Percentiles rank a stretch among this genome's conserved stretches.
Conservation (phyloP, 257 asterid species). For the Galeopsis tetrahit region DNA sequence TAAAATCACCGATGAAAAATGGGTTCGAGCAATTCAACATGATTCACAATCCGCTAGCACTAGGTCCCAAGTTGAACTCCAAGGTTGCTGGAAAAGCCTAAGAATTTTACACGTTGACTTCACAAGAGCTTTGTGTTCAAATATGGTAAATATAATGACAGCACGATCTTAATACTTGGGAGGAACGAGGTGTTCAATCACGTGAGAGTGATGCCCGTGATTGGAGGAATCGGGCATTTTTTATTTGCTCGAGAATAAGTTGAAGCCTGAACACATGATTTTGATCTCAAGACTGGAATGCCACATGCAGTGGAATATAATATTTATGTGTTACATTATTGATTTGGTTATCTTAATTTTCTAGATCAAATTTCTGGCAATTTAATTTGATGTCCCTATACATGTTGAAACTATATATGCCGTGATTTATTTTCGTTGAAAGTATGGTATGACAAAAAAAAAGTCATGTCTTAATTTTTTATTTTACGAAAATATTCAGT, state of each 20-base stretch:
- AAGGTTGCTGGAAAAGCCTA: constrained; percentile 56
- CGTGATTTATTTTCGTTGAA: not conserved
- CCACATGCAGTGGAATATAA: constrained; percentile 62
- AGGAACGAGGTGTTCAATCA: constrained; percentile 49
- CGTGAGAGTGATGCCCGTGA: constrained; percentile 69
- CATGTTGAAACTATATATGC: not conserved
- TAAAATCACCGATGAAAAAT: constrained; percentile 20
- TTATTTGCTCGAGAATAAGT: constrained; percentile 67
- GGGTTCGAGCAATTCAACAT: constrained; percentile 48
- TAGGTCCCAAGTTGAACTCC: constrained; percentile 49
- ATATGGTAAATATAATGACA: constrained; percentile 58
- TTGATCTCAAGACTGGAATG: constrained; percentile 59
- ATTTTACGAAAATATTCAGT: not conserved
- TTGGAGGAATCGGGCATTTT: constrained; percentile 75
- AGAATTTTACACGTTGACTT: constrained; percentile 56
- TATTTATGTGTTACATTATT: constrained; percentile 60
- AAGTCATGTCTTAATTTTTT: no score
- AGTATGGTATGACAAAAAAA: not conserved
- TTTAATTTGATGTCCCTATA: not conserved
- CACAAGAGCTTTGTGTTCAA: constrained; percentile 46
- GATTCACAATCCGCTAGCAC: constrained; percentile 62
- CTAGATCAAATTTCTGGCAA: not conserved
- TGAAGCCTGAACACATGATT: constrained; percentile 53
- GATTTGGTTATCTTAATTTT: constrained; percentile 16
- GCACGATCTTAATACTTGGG: constrained; percentile 58